A percentile compares a stretch with the other conserved stretches of the same genome.
Conservation (phyloP, 192 early-diverging fungal genomes). For the Piromyces finnis region DNA sequence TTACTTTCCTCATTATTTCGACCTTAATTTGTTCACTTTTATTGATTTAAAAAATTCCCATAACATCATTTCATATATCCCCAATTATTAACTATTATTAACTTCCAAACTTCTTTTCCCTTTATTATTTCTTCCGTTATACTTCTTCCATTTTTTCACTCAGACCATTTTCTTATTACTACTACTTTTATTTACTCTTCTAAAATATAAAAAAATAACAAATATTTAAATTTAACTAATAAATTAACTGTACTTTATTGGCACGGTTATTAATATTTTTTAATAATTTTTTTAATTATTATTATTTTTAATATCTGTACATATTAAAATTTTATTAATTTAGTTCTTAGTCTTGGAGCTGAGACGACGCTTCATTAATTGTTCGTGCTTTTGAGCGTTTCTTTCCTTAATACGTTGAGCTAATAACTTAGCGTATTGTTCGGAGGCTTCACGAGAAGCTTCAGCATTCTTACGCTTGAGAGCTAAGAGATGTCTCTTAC, state of each 20-base stretch:
- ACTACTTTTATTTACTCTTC: background rate
- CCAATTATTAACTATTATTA: no score
- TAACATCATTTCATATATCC: no score
- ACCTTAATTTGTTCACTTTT: no score
- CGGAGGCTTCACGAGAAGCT: slow-evolving; percentile 60
- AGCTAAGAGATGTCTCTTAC: slow-evolving; percentile 74
- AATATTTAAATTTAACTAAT: background rate
- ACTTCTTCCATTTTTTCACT: no score
- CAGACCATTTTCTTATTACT: no score
- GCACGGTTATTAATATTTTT: background rate
- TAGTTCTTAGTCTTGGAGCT: background rate
- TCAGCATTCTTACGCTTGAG: slow-evolving; percentile 72
- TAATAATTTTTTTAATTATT: background rate
- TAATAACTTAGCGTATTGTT: slow-evolving; percentile 68
- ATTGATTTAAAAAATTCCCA: no score
- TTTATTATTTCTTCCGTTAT: no score
- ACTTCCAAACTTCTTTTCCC: no score
- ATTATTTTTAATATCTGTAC: background rate
- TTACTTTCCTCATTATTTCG: no score
- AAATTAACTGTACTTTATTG: background rate
- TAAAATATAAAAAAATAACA: background rate
- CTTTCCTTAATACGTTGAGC: slow-evolving; percentile 88
- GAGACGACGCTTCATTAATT: slow-evolving; percentile 52
- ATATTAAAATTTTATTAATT: background rate
- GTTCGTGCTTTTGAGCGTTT: slow-evolving; percentile 63